phyloP scores from a whole-genome alignment of 257 asterid genomes.

The Solanum pinnatisectum region DNA sequence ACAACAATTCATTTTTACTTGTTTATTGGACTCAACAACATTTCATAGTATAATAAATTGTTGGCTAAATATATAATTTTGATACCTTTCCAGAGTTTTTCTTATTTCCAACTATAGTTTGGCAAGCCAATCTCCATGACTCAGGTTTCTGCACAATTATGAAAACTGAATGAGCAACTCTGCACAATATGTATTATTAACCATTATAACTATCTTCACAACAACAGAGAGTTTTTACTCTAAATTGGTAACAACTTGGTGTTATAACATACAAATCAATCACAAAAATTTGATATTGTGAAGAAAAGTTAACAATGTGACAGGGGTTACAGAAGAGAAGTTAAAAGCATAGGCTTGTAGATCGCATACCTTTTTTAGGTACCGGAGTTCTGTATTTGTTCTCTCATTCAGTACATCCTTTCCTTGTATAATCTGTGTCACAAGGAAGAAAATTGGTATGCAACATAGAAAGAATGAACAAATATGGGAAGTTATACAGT shows the following conservation, averaged over 20 bases:
- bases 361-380: slow-evolving; percentile 66
- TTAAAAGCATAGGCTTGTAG: not conserved
- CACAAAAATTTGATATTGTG: not conserved
- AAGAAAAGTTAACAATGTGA: not conserved
- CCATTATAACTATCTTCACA: not conserved
- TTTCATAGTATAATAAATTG: too few relatives aligned
- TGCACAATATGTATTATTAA: not conserved
- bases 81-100: slow-evolving; percentile 85
- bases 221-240: not conserved
- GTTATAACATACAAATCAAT: not conserved
- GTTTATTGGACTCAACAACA: not conserved
- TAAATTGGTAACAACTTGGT: not conserved
- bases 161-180: not conserved
- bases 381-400: slow-evolving; percentile 67
- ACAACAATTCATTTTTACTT: not conserved
- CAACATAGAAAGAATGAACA: not conserved
- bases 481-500: not conserved
- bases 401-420: slow-evolving; percentile 79
- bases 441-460: not conserved
- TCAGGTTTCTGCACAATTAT: slow-evolving; percentile 61
- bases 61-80: not conserved
- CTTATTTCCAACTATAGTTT: slow-evolving; percentile 90
- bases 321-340: not conserved
- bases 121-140: slow-evolving; percentile 95
- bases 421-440: slow-evolving; percentile 70